Conservation (phyloP, 192 early-diverging fungal genomes). For the Kappamyces sp. region DNA sequence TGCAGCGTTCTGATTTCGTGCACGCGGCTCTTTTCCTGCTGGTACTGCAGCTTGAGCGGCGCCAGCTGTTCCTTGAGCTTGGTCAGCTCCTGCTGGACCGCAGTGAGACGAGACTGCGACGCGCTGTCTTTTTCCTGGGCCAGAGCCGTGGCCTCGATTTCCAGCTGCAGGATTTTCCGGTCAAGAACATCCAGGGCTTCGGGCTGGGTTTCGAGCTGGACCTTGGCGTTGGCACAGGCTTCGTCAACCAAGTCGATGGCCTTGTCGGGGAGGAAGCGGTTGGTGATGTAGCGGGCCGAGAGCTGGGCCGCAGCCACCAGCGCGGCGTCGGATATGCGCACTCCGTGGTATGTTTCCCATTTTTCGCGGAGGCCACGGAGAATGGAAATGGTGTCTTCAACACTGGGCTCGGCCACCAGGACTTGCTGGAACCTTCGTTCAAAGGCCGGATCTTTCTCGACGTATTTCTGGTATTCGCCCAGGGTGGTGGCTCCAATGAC, state of each 20-base stretch:
- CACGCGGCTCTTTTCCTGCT: slow-evolving; percentile 76
- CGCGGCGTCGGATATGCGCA: slow-evolving; percentile 62
- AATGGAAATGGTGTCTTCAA: slow-evolving; percentile 71
- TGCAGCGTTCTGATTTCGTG: slow-evolving; percentile 82
- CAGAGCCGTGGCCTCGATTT: slow-evolving; percentile 92
- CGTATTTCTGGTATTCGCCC: slow-evolving; percentile 88
- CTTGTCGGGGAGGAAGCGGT: slow-evolving; percentile 73
- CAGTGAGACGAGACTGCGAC: slow-evolving; percentile 69
- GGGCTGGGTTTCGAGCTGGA: slow-evolving; percentile 94
- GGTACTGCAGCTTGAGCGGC: slow-evolving; percentile 81
- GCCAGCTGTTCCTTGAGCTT: slow-evolving; percentile 77
- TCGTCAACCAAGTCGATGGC: slow-evolving; percentile 88
- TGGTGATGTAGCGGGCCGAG: slow-evolving; percentile 70
- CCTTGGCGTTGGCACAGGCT: slow-evolving; percentile 90
- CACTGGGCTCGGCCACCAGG: slow-evolving; percentile 64
- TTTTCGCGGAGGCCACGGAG: slow-evolving; percentile 72
- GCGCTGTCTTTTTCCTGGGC: slow-evolving; percentile 85
- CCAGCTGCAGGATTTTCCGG: slow-evolving; percentile 83
- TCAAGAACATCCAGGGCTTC: slow-evolving; percentile 96
- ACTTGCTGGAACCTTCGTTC: slow-evolving; percentile 77
- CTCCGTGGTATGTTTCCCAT: slow-evolving; percentile 74
- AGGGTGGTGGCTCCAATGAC: slow-evolving; percentile 96
- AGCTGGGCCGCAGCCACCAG: slow-evolving; percentile 69
- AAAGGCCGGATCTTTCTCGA: slow-evolving; percentile 82
- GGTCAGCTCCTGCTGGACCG: slow-evolving; percentile 77